Conservation (phyloP, 495 filamentous ascomycete species). For the Hypomontagnella monticulosa region DNA sequence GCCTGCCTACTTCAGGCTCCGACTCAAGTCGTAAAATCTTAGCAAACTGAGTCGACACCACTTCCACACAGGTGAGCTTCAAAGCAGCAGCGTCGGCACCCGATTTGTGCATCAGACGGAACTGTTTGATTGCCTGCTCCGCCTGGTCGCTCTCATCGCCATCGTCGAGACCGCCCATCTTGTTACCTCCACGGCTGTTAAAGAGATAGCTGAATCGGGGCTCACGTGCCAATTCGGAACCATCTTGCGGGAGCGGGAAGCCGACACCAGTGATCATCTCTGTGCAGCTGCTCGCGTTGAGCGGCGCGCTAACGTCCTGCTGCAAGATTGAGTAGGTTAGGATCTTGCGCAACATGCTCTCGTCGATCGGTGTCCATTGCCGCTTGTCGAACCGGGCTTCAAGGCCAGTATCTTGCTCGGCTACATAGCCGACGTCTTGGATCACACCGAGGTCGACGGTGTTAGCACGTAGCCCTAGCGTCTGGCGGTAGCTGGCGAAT, state of each 20-base stretch:
- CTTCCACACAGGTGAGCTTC: conserved; percentile 3
- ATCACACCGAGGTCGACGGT: conserved; percentile 32
- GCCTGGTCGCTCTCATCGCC: not conserved
- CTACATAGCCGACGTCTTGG: conserved; percentile 40
- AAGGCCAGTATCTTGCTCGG: conserved; percentile 23
- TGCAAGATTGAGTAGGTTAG: conserved; percentile 46
- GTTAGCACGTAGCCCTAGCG: conserved; percentile 28
- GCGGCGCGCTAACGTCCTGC: conserved; percentile 25
- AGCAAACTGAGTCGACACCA: conserved; percentile 16
- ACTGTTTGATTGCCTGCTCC: not conserved
- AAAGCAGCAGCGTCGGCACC: not conserved
- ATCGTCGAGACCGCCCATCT: not conserved
- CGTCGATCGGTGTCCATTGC: conserved; percentile 46
- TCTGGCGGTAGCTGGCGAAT: conserved; percentile 45
- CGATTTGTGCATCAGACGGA: conserved; percentile 2
- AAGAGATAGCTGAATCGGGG: not conserved
- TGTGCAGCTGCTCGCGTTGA: conserved; percentile 1
- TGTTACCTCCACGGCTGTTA: conserved; percentile 1
- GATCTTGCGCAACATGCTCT: conserved; percentile 46
- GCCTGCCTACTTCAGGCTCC: conserved; percentile 37
- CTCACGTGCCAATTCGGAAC: conserved; percentile 28
- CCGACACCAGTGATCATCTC: conserved; percentile 46
- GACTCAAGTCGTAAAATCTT: conserved; percentile 32
- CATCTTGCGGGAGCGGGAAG: conserved; percentile 29
- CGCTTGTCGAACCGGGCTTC: conserved; percentile 32